These are phyloP conservation scores for Hypoxylon sp. DNA, from an alignment of 2,329 filamentous ascomycete species.

Conservation along the genomic window DNA sequence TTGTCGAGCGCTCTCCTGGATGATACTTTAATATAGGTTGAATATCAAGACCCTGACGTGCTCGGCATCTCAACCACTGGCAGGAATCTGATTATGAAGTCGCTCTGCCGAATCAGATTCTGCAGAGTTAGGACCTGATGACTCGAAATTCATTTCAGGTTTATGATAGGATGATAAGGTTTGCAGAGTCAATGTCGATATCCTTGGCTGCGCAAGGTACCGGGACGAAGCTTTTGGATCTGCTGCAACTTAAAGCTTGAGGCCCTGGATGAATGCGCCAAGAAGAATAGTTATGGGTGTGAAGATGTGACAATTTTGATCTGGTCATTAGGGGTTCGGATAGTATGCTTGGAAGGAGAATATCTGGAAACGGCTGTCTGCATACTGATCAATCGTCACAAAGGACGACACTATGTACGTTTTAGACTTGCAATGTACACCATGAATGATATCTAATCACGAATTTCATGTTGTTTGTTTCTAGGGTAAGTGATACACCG, in stretches of 20 bases:
- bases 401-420: neutral
- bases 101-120: slow-evolving; percentile 20
- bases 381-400: neutral
- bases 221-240: slow-evolving; percentile 37
- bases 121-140: slow-evolving; percentile 5
- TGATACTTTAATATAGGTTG: slow-evolving; percentile 31
- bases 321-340: slow-evolving; percentile 25
- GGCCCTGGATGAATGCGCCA: slow-evolving; percentile 30
- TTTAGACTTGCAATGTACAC: neutral
- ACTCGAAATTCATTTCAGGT: slow-evolving; percentile 15
- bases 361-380: slow-evolving; percentile 23
- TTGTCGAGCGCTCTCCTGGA: slow-evolving; percentile 5
- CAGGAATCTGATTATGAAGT: slow-evolving; percentile 28
- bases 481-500: neutral
- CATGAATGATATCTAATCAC: neutral
- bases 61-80: slow-evolving; percentile 33
- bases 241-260: slow-evolving; percentile 43
- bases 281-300: slow-evolving; percentile 34
- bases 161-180: slow-evolving; percentile 15
- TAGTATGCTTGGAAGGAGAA: slow-evolving; percentile 5
- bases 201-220: slow-evolving; percentile 44
- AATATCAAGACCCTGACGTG: slow-evolving; percentile 18
- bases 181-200: slow-evolving; percentile 13
- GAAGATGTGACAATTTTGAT: slow-evolving; percentile 40
- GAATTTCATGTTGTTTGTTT: neutral